Conservation (phyloP, 1,284 basidiomycete species). For the Leccinum griseonigrum region DNA sequence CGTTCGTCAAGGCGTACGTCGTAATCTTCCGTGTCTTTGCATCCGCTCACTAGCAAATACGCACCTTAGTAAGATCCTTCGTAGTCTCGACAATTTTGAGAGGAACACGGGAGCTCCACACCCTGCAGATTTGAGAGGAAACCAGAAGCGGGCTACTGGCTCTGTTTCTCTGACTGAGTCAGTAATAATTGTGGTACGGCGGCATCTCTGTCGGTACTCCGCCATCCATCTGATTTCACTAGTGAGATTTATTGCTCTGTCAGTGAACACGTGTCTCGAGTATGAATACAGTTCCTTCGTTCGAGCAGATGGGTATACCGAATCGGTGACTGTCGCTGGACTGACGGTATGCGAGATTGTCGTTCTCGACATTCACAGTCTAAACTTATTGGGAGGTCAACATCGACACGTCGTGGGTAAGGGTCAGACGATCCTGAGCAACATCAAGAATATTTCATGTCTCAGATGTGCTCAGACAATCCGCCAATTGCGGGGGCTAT, state of each 20-base stretch:
- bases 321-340: too few species aligned
- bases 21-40: too few species aligned
- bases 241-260: conserved; percentile 5
- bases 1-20: conserved; percentile 13
- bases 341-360: too few species aligned
- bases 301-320: too few species aligned
- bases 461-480: too few species aligned
- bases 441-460: too few species aligned
- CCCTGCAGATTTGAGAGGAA: neutral
- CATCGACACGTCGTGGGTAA: too few species aligned
- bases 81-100: conserved; percentile 12
- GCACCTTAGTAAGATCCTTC: conserved; percentile 18
- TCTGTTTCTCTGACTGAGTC: conserved; percentile 20
- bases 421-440: too few species aligned
- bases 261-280: neutral
- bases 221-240: neutral
- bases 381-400: too few species aligned
- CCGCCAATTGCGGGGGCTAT: too few species aligned
- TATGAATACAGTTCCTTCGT: too few species aligned
- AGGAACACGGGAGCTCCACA: conserved; percentile 14
- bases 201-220: conserved; percentile 23
- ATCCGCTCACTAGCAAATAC: neutral
- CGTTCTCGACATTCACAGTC: too few species aligned
- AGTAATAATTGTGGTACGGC: conserved; percentile 12
- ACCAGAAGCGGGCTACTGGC: neutral